Evolutionary conservation across 495 filamentous ascomycete species (phyloP).

Genomic region (Mycothermus thermophilus): DNA sequence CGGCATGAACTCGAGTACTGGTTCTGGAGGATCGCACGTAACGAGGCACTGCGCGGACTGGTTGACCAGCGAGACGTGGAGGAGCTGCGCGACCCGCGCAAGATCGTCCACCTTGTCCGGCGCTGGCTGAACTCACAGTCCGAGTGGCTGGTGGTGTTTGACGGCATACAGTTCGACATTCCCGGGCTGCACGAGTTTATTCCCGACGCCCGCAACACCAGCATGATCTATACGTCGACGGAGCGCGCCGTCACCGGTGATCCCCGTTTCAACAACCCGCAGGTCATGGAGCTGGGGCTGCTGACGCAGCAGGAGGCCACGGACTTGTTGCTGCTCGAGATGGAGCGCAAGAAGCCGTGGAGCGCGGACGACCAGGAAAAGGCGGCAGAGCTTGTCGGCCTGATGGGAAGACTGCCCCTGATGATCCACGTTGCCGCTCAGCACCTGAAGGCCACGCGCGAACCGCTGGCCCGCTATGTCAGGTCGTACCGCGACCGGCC

Average conservation of each 20-base stretch:
- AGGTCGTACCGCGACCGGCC: conserved; percentile 54
- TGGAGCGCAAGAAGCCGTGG: conserved; percentile 44
- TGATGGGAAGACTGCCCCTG: conserved; percentile 59
- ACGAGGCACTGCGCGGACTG: conserved; percentile 40
- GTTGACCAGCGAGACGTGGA: conserved; percentile 18
- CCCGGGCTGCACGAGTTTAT: conserved; percentile 50
- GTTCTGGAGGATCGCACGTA: conserved; percentile 64
- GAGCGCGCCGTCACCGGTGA: conserved; percentile 53
- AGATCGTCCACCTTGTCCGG: conserved; percentile 47
- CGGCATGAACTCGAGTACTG: conserved; percentile 47
- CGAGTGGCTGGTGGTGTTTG: conserved; percentile 64
- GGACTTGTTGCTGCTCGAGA: conserved; percentile 33
- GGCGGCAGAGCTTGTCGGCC: conserved; percentile 50
- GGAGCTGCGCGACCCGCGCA: conserved; percentile 32
- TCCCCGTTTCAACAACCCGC: conserved; percentile 59
- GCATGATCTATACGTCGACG: conserved; percentile 66
- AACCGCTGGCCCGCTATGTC: conserved; percentile 57
- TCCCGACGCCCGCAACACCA: conserved; percentile 52
- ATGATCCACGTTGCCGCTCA: conserved; percentile 70
- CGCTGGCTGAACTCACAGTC: conserved; percentile 57
- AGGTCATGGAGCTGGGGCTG: conserved; percentile 47
- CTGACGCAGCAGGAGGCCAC: conserved; percentile 38
- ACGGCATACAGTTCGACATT: conserved; percentile 58
- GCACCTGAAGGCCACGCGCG: conserved; percentile 54
- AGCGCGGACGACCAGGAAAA: conserved; percentile 43